Percentiles rank a stretch among this genome's conserved stretches.
Conservation (phyloP, 2,329 filamentous ascomycete genomes). For the Fusarium sp. region DNA sequence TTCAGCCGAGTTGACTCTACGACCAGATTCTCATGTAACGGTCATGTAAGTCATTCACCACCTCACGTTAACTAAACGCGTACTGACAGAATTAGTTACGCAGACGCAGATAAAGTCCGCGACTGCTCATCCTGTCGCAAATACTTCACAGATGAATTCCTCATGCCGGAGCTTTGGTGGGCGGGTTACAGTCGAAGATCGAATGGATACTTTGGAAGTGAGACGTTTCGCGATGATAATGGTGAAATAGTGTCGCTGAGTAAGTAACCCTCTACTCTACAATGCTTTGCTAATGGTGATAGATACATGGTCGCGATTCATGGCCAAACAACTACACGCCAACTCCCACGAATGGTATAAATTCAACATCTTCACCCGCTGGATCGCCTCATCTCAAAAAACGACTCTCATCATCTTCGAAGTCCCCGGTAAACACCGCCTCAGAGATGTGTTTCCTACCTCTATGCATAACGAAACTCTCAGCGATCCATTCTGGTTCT, state of each 20-base stretch:
- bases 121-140: slow-evolving; percentile 45
- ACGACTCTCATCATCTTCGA: slow-evolving; percentile 29
- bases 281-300: background rate
- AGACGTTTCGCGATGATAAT: slow-evolving; percentile 45
- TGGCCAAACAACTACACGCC: slow-evolving; percentile 12
- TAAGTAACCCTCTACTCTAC: background rate
- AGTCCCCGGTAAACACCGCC: background rate
- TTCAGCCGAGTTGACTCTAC: background rate
- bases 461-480: background rate
- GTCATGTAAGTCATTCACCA: background rate
- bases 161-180: slow-evolving; percentile 51
- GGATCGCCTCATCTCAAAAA: slow-evolving; percentile 21
- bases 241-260: slow-evolving; percentile 1
- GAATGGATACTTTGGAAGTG: slow-evolving; percentile 56
- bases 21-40: slow-evolving; percentile 19
- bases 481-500: slow-evolving; percentile 34
- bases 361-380: slow-evolving; percentile 30
- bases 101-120: slow-evolving; percentile 49
- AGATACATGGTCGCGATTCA: slow-evolving; percentile 36
- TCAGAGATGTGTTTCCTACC: background rate
- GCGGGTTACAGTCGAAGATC: slow-evolving; percentile 48
- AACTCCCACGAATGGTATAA: slow-evolving; percentile 23
- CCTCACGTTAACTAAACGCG: rapidly evolving
- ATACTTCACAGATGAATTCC: slow-evolving; percentile 36
- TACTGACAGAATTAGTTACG: slow-evolving; percentile 36